These are phyloP conservation scores for Boletus edulis DNA, from an alignment of 768 basidiomycete species.

Conservation along the genomic window DNA sequence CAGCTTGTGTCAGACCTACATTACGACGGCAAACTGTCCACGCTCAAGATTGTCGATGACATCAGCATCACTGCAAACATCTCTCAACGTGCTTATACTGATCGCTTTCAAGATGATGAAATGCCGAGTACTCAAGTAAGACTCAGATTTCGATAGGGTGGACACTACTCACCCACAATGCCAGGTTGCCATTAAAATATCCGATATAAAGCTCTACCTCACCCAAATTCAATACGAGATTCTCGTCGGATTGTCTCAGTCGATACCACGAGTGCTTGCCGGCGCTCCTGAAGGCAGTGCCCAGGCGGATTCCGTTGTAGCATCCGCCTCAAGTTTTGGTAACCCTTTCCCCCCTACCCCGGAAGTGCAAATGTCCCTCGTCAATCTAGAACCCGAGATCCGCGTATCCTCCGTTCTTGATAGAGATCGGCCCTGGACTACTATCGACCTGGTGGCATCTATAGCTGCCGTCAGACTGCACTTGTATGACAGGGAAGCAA, in stretches of 20 bases:
- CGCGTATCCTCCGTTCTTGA: slow-evolving; percentile 28
- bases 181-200: slow-evolving; percentile 70
- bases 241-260: slow-evolving; percentile 60
- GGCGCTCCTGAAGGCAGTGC: slow-evolving; percentile 42
- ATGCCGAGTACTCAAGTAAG: slow-evolving; percentile 76
- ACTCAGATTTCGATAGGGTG: neutral
- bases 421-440: slow-evolving; percentile 49
- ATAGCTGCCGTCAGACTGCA: slow-evolving; percentile 78
- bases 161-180: slow-evolving; percentile 5
- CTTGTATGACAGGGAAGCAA: slow-evolving; percentile 72
- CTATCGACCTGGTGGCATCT: slow-evolving; percentile 69
- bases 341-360: neutral
- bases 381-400: slow-evolving; percentile 55
- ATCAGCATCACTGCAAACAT: slow-evolving; percentile 73
- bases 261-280: slow-evolving; percentile 66
- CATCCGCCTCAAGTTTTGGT: slow-evolving; percentile 12
- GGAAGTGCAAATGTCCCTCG: slow-evolving; percentile 2
- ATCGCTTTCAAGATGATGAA: slow-evolving; percentile 48
- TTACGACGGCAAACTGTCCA: slow-evolving; percentile 44
- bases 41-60: slow-evolving; percentile 88
- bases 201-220: slow-evolving; percentile 80
- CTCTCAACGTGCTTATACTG: slow-evolving; percentile 55
- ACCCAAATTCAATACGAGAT: slow-evolving; percentile 82
- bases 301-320: slow-evolving; percentile 26
- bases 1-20: slow-evolving; percentile 73